These are phyloP conservation scores for Datisca glomerata DNA, from an alignment of 306 rosid species.

Conservation along the genomic window DNA sequence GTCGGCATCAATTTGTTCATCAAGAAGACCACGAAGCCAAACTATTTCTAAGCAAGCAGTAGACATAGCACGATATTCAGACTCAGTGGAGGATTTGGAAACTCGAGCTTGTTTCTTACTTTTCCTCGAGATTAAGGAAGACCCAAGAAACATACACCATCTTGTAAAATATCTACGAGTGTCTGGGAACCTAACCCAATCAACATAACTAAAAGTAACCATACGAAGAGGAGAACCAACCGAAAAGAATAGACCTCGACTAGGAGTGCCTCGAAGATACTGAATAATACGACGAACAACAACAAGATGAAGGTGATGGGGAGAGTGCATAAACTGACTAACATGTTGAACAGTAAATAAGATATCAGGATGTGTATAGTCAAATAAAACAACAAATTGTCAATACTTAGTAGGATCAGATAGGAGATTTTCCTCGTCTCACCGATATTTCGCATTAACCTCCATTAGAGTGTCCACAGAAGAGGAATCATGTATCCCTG, in stretches of 20 bases:
- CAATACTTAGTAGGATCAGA: not conserved
- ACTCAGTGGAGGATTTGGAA: constrained; percentile 2
- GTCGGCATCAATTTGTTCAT: not conserved
- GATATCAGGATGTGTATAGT: too few species aligned
- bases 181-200: not conserved
- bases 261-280: not conserved
- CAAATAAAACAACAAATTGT: not conserved
- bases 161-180: not conserved
- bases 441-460: not conserved
- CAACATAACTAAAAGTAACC: not conserved
- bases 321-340: not conserved
- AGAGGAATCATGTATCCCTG: not conserved
- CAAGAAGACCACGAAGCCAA: not conserved
- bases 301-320: not conserved
- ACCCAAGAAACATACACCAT: not conserved
- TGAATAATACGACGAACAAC: not conserved
- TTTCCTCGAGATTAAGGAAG: constrained; percentile 5
- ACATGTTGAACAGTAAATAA: not conserved
- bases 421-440: not conserved
- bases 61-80: not conserved
- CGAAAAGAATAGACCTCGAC: not conserved
- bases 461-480: not conserved
- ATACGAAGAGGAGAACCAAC: not conserved
- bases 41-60: not conserved
- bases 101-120: constrained; percentile 2